Conservation (phyloP, 306 rosid species). For the Clitoria ternatea region DNA sequence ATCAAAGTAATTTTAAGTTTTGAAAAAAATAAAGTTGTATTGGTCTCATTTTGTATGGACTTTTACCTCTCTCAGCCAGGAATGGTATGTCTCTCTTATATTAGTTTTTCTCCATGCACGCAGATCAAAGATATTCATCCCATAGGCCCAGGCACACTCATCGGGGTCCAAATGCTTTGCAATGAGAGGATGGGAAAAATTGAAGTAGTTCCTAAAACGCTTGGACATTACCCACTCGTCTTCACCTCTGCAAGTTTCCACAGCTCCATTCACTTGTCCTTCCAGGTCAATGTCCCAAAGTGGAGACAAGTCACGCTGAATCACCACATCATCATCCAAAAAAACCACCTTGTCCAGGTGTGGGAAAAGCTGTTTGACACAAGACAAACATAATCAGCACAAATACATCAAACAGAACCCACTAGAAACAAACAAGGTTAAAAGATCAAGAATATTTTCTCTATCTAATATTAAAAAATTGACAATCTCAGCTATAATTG, state of each 20-base stretch:
- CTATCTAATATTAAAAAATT: neutral
- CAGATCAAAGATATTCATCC: conserved; percentile 53
- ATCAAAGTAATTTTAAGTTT: neutral
- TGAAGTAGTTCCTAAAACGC: conserved; percentile 42
- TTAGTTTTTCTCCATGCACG: conserved; percentile 41
- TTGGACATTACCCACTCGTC: conserved; percentile 57
- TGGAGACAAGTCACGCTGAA: conserved; percentile 49
- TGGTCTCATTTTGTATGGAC: neutral
- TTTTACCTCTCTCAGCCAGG: conserved; percentile 51
- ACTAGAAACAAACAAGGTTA: neutral
- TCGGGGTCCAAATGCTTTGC: conserved; percentile 39
- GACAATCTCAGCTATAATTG: neutral
- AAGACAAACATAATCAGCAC: conserved; percentile 31
- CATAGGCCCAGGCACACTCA: conserved; percentile 61
- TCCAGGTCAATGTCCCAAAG: conserved; percentile 50
- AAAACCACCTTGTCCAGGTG: conserved; percentile 85
- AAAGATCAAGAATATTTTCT: neutral
- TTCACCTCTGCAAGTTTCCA: conserved; percentile 53
- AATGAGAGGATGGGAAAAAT: conserved; percentile 43
- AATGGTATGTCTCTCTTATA: conserved; percentile 40
- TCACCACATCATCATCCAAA: conserved; percentile 45
- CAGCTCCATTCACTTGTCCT: conserved; percentile 56
- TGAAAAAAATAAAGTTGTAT: neutral
- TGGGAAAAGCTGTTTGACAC: conserved; percentile 78
- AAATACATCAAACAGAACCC: neutral